Percentiles rank a stretch among this genome's conserved stretches.
phyloP scores from a whole-genome alignment of 805 yeast genomes.

The Ogataea nitratoaversa region DNA sequence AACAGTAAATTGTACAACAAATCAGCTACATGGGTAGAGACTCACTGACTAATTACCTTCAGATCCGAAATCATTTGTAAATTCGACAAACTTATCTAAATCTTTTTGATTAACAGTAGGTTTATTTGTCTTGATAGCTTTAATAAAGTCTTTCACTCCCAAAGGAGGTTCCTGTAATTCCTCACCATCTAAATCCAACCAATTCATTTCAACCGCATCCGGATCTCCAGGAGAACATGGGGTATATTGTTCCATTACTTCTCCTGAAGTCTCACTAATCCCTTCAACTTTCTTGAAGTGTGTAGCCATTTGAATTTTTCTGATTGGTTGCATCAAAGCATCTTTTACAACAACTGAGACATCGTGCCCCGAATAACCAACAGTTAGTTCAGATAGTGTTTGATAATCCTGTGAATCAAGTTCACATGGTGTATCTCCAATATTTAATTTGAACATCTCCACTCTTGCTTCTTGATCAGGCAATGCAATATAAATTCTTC shows the following conservation, averaged over 20 bases:
- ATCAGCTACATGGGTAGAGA: too few relatives aligned
- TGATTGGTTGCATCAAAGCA: constrained; percentile 95
- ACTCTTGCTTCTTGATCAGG: constrained; percentile 93
- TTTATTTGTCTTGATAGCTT: constrained; percentile 84
- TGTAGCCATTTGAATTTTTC: constrained; percentile 93
- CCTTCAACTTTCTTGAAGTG: constrained; percentile 70
- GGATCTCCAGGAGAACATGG: constrained; percentile 98
- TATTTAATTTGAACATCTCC: constrained; percentile 90
- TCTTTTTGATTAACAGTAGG: constrained; percentile 93
- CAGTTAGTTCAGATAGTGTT: constrained; percentile 85
- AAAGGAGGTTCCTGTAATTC: constrained; percentile 87
- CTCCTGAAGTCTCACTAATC: constrained; percentile 34
- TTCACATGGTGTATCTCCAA: constrained; percentile 84
- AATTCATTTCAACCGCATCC: constrained; percentile 81
- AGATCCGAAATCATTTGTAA: constrained; percentile 94
- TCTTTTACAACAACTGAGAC: constrained; percentile 94
- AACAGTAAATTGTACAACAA: too few relatives aligned
- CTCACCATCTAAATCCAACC: constrained; percentile 89
- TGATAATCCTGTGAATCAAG: constrained; percentile 70
- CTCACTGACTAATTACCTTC: constrained; percentile 76
- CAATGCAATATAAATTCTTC: constrained; percentile 88
- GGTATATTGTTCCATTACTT: constrained; percentile 48
- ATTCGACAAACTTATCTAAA: constrained; percentile 74
- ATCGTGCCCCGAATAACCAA: constrained; percentile 97
- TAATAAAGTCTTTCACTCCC: constrained; percentile 86